Evolutionary conservation across 116 monocot genomes (phyloP).

Genomic region (Dioscorea cayenensis): DNA sequence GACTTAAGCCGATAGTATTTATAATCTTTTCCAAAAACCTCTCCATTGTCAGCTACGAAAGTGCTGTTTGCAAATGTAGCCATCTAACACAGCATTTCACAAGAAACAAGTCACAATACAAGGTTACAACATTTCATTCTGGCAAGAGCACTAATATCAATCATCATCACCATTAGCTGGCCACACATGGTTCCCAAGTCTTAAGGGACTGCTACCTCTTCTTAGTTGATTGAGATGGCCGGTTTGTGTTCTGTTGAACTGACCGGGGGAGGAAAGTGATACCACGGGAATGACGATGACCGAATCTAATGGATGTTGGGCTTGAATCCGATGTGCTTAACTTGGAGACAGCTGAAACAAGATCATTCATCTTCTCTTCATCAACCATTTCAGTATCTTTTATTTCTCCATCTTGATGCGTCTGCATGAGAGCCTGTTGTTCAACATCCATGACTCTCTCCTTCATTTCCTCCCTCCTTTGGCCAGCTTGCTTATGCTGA

Average conservation of each 20-base stretch:
- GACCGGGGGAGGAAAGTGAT: constrained; percentile 72
- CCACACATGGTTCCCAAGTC: neutral
- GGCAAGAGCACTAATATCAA: too few species aligned
- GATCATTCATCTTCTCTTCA: constrained; percentile 54
- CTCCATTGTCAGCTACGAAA: too few species aligned
- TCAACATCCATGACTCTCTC: constrained; percentile 36
- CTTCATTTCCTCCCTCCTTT: constrained; percentile 7
- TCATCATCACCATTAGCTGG: too few species aligned
- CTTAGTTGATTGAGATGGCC: neutral
- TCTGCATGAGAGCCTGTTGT: constrained; percentile 10
- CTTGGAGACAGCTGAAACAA: constrained; percentile 64
- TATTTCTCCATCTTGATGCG: neutral
- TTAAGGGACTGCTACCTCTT: neutral
- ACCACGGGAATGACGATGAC: constrained; percentile 51
- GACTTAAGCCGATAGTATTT: too few species aligned
- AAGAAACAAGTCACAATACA: too few species aligned
- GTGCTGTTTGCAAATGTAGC: too few species aligned
- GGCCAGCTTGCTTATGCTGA: constrained; percentile 13
- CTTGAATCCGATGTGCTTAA: constrained; percentile 62
- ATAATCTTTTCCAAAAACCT: too few species aligned
- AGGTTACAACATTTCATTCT: too few species aligned
- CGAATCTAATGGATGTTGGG: constrained; percentile 59
- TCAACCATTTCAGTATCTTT: constrained; percentile 45
- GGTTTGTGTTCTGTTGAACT: constrained; percentile 27
- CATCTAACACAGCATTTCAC: too few species aligned